Percentiles rank a stretch among this genome's conserved stretches.
phyloP scores from a whole-genome alignment of 345 rosid species.

The Pistacia vera region DNA sequence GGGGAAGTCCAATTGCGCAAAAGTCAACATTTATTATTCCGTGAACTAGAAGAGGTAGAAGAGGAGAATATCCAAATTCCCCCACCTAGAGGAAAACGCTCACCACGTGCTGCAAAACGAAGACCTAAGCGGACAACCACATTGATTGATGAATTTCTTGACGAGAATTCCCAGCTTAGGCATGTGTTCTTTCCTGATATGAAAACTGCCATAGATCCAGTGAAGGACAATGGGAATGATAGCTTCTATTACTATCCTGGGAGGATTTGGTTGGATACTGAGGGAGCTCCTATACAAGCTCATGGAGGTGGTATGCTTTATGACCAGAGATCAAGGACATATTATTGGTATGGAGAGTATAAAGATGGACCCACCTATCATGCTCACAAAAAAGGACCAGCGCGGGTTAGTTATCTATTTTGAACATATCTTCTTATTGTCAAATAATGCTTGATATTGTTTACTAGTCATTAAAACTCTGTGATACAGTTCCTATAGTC shows the following conservation, averaged over 20 bases:
- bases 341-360: constrained; percentile 94
- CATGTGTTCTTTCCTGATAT: constrained; percentile 75
- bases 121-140: constrained; percentile 74
- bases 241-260: constrained; percentile 67
- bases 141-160: constrained; percentile 88
- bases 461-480: not conserved
- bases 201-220: constrained; percentile 64
- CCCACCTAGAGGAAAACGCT: constrained; percentile 77
- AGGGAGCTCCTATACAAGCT: constrained; percentile 92
- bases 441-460: constrained; percentile 8
- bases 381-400: constrained; percentile 73
- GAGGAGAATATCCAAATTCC: constrained; percentile 76
- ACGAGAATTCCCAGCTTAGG: constrained; percentile 85
- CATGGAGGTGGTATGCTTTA: constrained; percentile 89
- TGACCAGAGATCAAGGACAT: constrained; percentile 55
- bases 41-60: constrained; percentile 75
- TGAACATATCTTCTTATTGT: constrained; percentile 11
- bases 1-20: constrained; percentile 41
- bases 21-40: constrained; percentile 46
- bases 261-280: constrained; percentile 87
- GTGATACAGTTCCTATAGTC: not conserved
- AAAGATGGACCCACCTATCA: constrained; percentile 94
- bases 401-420: constrained; percentile 62
- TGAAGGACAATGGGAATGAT: constrained; percentile 52
- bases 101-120: constrained; percentile 83